Conservation (phyloP, 169 alveolate genomes). For the Plasmodium yoelii region DNA sequence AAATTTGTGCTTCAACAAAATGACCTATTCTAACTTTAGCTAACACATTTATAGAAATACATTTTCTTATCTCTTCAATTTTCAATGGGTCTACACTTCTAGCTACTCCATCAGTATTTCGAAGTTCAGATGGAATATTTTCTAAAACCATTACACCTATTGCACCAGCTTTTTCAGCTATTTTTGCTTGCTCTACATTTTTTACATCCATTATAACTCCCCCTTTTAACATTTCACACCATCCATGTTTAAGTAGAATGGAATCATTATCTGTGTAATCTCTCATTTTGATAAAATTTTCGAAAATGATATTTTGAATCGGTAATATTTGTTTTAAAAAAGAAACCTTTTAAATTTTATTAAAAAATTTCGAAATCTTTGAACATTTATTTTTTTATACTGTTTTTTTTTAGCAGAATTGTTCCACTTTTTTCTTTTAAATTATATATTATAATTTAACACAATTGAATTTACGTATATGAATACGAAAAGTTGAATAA, state of each 20-base stretch:
- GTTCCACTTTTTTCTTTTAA: no score
- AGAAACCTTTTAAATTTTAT: no score
- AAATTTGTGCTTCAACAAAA: constrained; percentile 85
- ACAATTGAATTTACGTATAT: background rate
- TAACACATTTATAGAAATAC: constrained; percentile 84
- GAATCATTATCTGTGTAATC: constrained; percentile 49
- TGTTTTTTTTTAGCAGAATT: no score
- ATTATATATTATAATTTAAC: no score
- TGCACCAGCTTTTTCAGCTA: constrained; percentile 87
- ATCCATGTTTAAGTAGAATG: constrained; percentile 78
- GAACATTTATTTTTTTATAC: no score
- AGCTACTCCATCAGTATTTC: constrained; percentile 83
- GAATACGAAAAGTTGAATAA: background rate
- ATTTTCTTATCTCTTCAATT: constrained; percentile 83
- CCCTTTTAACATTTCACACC: constrained; percentile 82
- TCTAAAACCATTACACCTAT: constrained; percentile 89
- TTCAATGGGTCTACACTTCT: constrained; percentile 86
- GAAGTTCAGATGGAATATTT: constrained; percentile 87
- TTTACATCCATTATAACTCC: constrained; percentile 90
- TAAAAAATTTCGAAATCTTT: no score
- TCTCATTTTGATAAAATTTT: constrained; percentile 9
- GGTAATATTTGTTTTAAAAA: background rate
- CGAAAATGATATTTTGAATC: background rate
- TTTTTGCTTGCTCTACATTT: constrained; percentile 85
- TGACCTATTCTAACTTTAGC: constrained; percentile 89